phyloP scores from a whole-genome alignment of 768 basidiomycete genomes.

The Cantharellus anzutake region DNA sequence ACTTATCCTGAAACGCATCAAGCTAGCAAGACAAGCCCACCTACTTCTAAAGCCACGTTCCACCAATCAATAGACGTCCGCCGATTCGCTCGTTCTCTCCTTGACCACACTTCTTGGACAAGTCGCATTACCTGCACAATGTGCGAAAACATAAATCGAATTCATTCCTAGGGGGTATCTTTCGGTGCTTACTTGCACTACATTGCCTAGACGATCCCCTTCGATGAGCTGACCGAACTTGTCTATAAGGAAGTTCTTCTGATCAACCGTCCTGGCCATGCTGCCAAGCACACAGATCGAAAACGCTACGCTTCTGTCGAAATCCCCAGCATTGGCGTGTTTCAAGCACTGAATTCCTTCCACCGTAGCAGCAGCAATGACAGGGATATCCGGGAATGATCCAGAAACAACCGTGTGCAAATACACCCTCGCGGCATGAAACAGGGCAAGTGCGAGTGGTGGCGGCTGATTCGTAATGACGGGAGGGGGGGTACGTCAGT shows the following conservation, averaged over 20 bases:
- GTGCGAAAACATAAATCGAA: slow-evolving; percentile 2
- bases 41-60: neutral
- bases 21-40: neutral
- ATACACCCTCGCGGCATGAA: slow-evolving; percentile 60
- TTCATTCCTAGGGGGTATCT: neutral
- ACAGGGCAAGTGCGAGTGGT: slow-evolving; percentile 19
- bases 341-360: slow-evolving; percentile 32
- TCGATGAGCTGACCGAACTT: slow-evolving; percentile 2
- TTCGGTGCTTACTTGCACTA: slow-evolving; percentile 2
- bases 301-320: slow-evolving; percentile 51
- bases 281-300: slow-evolving; percentile 57
- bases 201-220: slow-evolving; percentile 6
- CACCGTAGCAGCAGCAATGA: slow-evolving; percentile 41
- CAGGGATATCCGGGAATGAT: slow-evolving; percentile 58
- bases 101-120: slow-evolving; percentile 9
- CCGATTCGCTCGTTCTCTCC: neutral
- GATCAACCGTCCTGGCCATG: slow-evolving; percentile 36
- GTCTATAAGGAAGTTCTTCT: slow-evolving; percentile 5
- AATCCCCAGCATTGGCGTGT: slow-evolving; percentile 21
- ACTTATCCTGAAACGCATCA: neutral
- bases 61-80: neutral
- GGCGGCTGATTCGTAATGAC: neutral
- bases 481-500: neutral
- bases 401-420: slow-evolving; percentile 62
- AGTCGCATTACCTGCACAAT: slow-evolving; percentile 4